phyloP scores from a whole-genome alignment of 305 asterid species.

The Fraxinus albicans region DNA sequence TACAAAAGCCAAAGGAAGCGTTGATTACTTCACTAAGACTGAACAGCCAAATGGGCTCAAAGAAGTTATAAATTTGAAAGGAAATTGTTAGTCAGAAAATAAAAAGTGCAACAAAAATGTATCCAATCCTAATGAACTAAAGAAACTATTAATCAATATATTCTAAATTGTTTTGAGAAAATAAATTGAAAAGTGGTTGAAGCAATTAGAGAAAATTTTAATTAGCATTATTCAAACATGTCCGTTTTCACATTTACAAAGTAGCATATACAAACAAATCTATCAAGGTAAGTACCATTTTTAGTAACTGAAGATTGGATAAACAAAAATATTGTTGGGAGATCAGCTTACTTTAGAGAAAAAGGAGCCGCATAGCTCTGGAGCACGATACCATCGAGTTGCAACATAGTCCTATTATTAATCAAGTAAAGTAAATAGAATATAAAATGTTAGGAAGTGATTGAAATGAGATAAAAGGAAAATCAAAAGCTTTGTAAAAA shows the following conservation, averaged over 20 bases:
- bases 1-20: neutral
- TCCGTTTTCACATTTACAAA: neutral
- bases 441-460: constrained; percentile 18
- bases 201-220: neutral
- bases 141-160: neutral
- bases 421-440: constrained; percentile 2
- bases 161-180: neutral
- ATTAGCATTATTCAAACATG: neutral
- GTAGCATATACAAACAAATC: neutral
- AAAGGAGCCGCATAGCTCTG: constrained; percentile 81
- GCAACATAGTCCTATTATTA: constrained; percentile 71
- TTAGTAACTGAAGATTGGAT: neutral
- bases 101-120: neutral
- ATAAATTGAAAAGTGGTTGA: neutral
- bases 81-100: neutral
- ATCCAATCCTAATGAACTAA: neutral
- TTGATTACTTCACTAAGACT: neutral
- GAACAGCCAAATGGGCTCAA: neutral
- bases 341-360: constrained; percentile 66
- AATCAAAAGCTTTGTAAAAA: neutral
- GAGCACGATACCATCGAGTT: constrained; percentile 84
- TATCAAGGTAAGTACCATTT: neutral
- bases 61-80: neutral
- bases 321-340: neutral
- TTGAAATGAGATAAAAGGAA: neutral